Base-by-base conservation (phyloP, 176 grass and related monocot genomes). In the Aegilops tauschii region DNA sequence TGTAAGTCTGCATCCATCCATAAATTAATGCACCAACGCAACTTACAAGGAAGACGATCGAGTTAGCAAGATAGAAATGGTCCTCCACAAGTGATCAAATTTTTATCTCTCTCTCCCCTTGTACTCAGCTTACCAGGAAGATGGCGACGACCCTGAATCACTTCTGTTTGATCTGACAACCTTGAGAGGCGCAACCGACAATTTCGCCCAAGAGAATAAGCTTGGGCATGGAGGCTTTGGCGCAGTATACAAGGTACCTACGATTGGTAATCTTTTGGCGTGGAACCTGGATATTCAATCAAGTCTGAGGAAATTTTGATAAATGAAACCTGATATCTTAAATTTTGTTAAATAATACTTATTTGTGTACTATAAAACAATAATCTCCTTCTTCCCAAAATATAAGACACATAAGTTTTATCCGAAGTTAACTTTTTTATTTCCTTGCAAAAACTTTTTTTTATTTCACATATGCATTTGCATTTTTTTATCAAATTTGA, bases 171-270 rank as follows among this genome's bases (percentile, higher is more conserved):
- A 91, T 39, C 36, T 93, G 10, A 5, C 56, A 14, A 73, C 80
- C 14, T 50, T 95, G 76, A 88, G 69, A 80, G 8, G 34, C 5
- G 91, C 93, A 62, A 95, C 91, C 0, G 30, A 20, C 42, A 89
- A 95, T 69, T 96, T 96, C 30, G 59, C 81, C 0, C 16, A 87
- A 37, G 80, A 89, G 61, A 93, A 96, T 44, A 96, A 91, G 80
- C 82, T 96, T 25, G 91, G 94, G 10, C 88, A 93, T 73, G 91
- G 94, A n/a, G n/a, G n/a, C n/a, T n/a, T n/a, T n/a, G n/a, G n/a
- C n/a, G n/a, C n/a, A n/a, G n/a, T n/a, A n/a, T 31, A 74, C 23
- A 47, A 47, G 40, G 62, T 68, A 17, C 39, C 39, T 45, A 12
- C 42, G 10, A 45, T 45, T 45, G 10, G 42, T 45, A 45, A 44